Percentiles rank a stretch among this genome's conserved stretches.
Conservation (phyloP, 2,329 filamentous ascomycete species). For the Blumeriella jaapii region DNA sequence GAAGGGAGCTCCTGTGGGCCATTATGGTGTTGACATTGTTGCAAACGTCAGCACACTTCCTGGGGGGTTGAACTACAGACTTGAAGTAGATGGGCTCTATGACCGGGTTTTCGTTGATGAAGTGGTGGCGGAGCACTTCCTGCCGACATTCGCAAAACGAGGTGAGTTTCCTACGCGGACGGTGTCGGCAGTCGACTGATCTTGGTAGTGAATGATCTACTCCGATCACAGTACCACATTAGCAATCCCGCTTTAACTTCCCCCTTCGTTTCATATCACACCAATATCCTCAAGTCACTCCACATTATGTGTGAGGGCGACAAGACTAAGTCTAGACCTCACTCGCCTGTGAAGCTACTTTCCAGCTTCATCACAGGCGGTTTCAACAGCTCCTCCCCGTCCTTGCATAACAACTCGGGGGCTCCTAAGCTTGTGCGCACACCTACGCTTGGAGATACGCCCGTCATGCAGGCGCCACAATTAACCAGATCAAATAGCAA, state of each 20-base stretch:
- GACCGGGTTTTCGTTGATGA: constrained; percentile 65
- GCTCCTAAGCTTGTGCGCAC: constrained; percentile 24
- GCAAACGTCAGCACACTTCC: constrained; percentile 45
- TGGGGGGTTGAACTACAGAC: constrained; percentile 40
- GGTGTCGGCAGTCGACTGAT: constrained; percentile 26
- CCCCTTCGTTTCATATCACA: constrained; percentile 65
- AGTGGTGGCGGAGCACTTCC: constrained; percentile 58
- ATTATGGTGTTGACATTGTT: constrained; percentile 61
- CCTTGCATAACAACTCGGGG: constrained; percentile 28
- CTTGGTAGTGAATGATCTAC: constrained; percentile 53
- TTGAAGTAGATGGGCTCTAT: constrained; percentile 53
- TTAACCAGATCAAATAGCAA: constrained; percentile 22
- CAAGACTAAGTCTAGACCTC: constrained; percentile 55
- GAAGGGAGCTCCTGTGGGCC: constrained; percentile 52
- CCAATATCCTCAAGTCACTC: constrained; percentile 62
- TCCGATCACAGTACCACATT: constrained; percentile 58
- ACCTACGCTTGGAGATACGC: constrained; percentile 32
- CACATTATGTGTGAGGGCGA: constrained; percentile 50
- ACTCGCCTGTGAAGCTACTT: constrained; percentile 84
- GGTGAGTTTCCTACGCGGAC: constrained; percentile 36
- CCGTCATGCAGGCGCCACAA: constrained; percentile 28
- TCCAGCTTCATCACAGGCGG: constrained; percentile 66
- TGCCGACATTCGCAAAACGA: constrained; percentile 63
- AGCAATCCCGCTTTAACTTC: constrained; percentile 53
- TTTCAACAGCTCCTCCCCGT: constrained; percentile 31